Base-by-base conservation (phyloP, 768 basidiomycete species). In the Naganishia vaughanmartiniae region DNA sequence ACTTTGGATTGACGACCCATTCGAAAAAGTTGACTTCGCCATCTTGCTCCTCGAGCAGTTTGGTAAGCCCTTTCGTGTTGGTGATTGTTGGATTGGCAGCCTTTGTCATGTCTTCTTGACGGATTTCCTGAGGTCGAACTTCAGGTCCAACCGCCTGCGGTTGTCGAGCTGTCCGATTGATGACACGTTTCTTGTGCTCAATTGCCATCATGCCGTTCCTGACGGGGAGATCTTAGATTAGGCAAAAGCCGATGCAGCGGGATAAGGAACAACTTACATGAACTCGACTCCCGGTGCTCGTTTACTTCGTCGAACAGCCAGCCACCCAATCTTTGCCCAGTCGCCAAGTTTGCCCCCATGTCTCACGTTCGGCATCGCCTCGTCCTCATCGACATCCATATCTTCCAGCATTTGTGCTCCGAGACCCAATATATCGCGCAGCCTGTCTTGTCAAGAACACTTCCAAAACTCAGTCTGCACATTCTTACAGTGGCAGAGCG, bases 191-290 rank as follows among this genome's bases (percentile, higher is more conserved):
- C 82, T 92, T 96, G 78, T 89, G 89, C 78, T 94, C 91, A 39
- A 92, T 84, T 0, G 88, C 88, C 15, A 99, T 84, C 24, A 96
- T 95, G 0, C 96, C 96, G 30, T 93, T 85, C 93, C 95, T 97
- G 33, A 19, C 36, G 12, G 14, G 12, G 17, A n/a, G 6, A 54
- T 10, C 3, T 21, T 39, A 46, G 46, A 42, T 39, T n/a, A n/a
- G 28, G 4, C 36, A 17, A 26, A 48, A 21, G 0, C 14, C 10
- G 28, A n/a, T 9, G 36, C n/a, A 7, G 42, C 12, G n/a, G 19
- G 4, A 6, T 28, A 14, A 24, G 14, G 21, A 30, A 4, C 24
- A 15, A 83, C 87, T 76, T 76, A 95, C 96, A 98, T 94, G 81
- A 94, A 94, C 67, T 92, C 89, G 74, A 91, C 86, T 7, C 87